phyloP scores from a whole-genome alignment of 305 asterid genomes.

The Coffea humblotiana region DNA sequence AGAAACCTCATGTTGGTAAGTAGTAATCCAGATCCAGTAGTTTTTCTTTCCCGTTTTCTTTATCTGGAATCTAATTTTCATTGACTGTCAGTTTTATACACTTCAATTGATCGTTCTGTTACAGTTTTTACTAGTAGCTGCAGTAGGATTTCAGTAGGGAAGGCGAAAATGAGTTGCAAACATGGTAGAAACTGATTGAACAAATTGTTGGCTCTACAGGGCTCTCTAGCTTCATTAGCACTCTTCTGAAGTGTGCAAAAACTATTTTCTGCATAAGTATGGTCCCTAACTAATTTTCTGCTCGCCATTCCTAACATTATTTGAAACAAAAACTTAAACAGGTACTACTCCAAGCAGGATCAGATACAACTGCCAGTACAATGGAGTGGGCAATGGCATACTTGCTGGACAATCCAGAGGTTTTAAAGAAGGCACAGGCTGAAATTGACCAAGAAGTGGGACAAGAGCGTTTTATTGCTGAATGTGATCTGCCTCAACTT shows the following conservation, averaged over 20 bases:
- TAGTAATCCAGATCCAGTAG: neutral
- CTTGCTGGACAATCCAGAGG: conserved; percentile 36
- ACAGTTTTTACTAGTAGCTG: neutral
- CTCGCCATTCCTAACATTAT: neutral
- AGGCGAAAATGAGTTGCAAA: neutral
- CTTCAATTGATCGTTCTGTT: too few relatives aligned
- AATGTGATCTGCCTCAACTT: conserved; percentile 35
- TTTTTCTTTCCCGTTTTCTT: neutral
- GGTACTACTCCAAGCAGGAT: conserved; percentile 57
- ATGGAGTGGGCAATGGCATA: conserved; percentile 53
- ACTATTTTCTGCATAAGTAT: neutral
- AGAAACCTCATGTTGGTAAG: conserved; percentile 56
- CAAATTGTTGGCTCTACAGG: neutral
- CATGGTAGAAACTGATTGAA: neutral
- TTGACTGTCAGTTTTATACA: too few relatives aligned
- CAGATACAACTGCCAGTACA: conserved; percentile 43
- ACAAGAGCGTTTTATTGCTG: conserved; percentile 32
- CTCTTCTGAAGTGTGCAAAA: neutral
- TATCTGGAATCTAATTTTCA: neutral
- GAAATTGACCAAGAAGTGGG: conserved; percentile 41
- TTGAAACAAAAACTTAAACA: neutral
- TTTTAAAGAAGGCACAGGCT: conserved; percentile 30
- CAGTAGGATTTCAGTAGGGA: neutral
- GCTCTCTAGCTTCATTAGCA: neutral
- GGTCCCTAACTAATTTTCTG: neutral